Base-by-base conservation (phyloP, 2,329 filamentous ascomycete species). In the Arachnomyces sp. region DNA sequence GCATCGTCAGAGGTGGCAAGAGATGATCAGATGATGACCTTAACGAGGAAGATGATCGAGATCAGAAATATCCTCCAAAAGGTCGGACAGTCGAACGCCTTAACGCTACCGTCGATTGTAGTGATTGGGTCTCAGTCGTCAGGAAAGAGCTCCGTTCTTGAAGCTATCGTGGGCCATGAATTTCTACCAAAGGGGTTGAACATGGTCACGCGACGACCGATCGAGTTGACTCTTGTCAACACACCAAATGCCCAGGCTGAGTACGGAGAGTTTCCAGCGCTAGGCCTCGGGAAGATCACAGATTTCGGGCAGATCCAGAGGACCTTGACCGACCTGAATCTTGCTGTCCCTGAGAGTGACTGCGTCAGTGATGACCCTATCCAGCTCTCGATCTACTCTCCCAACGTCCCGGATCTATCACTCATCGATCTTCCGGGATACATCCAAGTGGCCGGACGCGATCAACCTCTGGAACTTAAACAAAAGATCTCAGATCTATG, bases 11-110 rank as follows among this genome's bases (percentile, higher is more conserved):
- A 25, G 9, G 20, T 25, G 20, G 85, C 87, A 13, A 79, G 80
- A 54, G 92, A 98, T 55, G 92, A 98, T 59, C 92, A 98, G 64
- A 98, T 98, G 90, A 98, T 98, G 92, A 74, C 95, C 51, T 71
- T 98, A 56, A 98, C 93, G 2, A 90, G 92, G 68, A 96, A 96
- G 68, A 98, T 98, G 92, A 98, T 98, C 56, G 92, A 98, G 68
- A 96, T 98, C 42, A 76, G 93, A 50, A 89, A 82, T 50, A 86
- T 98, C 42, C 72, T 98, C 16, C 84, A 93, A 56, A 86, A 82
- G 17, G 84, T 98, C 34, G 93, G 89, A 28, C 90, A 98, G 67
- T 93, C 89, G 1, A 87, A 83, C 49, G 79, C 85, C 2, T 70
- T 98, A 47, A 90, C 84, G 1, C 68, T 98, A 15, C 92, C 92